A percentile compares a stretch with the other conserved stretches of the same genome.
Evolutionary conservation across 2,329 filamentous ascomycete genomes (phyloP).

Genomic region (Akanthomyces uredinophilus): DNA sequence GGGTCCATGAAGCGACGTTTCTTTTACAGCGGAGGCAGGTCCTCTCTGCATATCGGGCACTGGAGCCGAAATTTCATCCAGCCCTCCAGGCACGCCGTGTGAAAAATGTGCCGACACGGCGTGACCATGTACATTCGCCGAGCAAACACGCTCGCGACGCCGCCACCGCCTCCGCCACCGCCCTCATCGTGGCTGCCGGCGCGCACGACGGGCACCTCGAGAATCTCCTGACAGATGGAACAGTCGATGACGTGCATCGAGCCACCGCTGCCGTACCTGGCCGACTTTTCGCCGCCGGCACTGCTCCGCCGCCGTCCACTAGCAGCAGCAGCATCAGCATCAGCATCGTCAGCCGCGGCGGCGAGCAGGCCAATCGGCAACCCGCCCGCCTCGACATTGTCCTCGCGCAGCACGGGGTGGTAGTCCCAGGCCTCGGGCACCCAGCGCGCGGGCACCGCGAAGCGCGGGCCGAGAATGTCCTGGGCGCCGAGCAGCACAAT

Average conservation of each 20-base stretch:
- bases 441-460: constrained; percentile 69
- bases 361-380: constrained; percentile 67
- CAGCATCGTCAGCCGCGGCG: background rate
- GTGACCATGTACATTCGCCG: constrained; percentile 93
- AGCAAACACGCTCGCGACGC: constrained; percentile 66
- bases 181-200: constrained; percentile 50
- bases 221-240: constrained; percentile 86
- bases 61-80: constrained; percentile 94
- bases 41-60: constrained; percentile 92
- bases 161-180: constrained; percentile 43
- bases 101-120: constrained; percentile 93
- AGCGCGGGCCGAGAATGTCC: constrained; percentile 81
- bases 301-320: constrained; percentile 6
- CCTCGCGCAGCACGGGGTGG: constrained; percentile 80
- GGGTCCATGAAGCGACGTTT: no score
- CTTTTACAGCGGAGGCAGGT: constrained; percentile 72
- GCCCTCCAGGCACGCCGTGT: constrained; percentile 83
- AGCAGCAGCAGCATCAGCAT: no score
- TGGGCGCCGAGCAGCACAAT: constrained; percentile 73
- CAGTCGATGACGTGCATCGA: constrained; percentile 67
- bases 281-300: constrained; percentile 21
- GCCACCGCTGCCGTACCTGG: constrained; percentile 26
- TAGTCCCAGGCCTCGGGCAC: constrained; percentile 84
- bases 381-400: constrained; percentile 72
- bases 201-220: constrained; percentile 77